These are phyloP conservation scores for Xylaria sp. DNA, from an alignment of 2,329 filamentous ascomycete genomes.

Conservation along the genomic window DNA sequence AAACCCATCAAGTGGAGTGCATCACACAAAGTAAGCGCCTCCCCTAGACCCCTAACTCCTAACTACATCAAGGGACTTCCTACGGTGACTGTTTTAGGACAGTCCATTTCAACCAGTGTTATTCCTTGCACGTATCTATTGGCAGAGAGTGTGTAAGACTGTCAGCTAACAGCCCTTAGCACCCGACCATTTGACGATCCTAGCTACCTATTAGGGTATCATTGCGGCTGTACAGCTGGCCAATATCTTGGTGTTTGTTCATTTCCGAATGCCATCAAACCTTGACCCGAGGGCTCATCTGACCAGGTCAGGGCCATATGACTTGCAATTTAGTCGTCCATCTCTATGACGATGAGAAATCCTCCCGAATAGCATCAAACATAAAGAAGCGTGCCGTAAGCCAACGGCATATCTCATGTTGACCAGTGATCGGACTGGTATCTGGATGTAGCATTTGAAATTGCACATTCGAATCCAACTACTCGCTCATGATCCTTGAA, in stretches of 20 bases:
- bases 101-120: constrained; percentile 18
- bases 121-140: constrained; percentile 19
- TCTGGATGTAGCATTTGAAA: background rate
- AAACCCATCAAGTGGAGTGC: constrained; percentile 35
- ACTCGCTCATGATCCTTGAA: background rate
- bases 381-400: background rate
- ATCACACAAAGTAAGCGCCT: constrained; percentile 34
- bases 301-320: constrained; percentile 15
- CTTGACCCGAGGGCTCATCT: background rate
- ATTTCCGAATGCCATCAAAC: constrained; percentile 6
- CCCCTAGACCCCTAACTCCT: constrained; percentile 12
- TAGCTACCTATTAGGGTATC: constrained; percentile 9
- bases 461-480: background rate
- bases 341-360: background rate
- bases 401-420: background rate
- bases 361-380: background rate
- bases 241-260: constrained; percentile 21
- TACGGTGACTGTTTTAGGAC: constrained; percentile 3
- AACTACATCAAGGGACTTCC: background rate
- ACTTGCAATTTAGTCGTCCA: constrained; percentile 8
- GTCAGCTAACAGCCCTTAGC: constrained; percentile 23
- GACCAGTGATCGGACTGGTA: background rate
- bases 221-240: constrained; percentile 1
- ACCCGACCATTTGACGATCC: constrained; percentile 25
- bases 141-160: constrained; percentile 5